These are phyloP conservation scores for Rhodotorula sp. DNA, from an alignment of 1,284 basidiomycete genomes.

Conservation along the genomic window DNA sequence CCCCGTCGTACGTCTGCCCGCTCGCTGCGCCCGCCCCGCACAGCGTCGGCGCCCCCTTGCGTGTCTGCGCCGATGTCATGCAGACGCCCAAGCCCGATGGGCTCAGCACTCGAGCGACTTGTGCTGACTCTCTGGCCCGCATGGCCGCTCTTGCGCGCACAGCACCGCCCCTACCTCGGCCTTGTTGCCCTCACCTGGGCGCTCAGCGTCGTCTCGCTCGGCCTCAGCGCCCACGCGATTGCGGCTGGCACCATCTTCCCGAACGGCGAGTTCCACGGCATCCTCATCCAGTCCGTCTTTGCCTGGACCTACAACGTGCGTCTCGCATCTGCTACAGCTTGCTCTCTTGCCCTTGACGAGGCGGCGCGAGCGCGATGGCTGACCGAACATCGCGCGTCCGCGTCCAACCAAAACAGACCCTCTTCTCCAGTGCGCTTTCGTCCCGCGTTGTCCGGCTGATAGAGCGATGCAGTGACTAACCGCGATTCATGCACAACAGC, in stretches of 20 bases:
- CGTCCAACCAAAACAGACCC: background rate
- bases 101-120: too few relatives aligned
- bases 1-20: background rate
- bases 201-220: constrained; percentile 10
- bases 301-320: constrained; percentile 10
- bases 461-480: background rate
- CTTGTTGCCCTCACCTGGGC: constrained; percentile 7
- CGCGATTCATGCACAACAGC: background rate
- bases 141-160: background rate
- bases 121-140: background rate
- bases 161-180: background rate
- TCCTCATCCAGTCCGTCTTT: constrained; percentile 21
- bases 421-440: constrained; percentile 1
- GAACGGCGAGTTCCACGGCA: background rate
- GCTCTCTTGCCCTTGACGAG: background rate
- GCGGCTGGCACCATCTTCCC: constrained; percentile 1
- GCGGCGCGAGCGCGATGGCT: background rate
- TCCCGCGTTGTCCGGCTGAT: background rate
- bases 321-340: background rate
- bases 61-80: too few relatives aligned
- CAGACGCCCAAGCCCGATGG: too few relatives aligned
- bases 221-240: constrained; percentile 18
- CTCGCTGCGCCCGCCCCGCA: background rate
- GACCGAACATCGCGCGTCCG: background rate
- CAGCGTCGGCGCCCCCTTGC: too few relatives aligned